Evolutionary conservation across 1,139 yeast species (phyloP), one percentile per base, ranked within the genome.

Genomic region (Tardiomyces blankii): DNA sequence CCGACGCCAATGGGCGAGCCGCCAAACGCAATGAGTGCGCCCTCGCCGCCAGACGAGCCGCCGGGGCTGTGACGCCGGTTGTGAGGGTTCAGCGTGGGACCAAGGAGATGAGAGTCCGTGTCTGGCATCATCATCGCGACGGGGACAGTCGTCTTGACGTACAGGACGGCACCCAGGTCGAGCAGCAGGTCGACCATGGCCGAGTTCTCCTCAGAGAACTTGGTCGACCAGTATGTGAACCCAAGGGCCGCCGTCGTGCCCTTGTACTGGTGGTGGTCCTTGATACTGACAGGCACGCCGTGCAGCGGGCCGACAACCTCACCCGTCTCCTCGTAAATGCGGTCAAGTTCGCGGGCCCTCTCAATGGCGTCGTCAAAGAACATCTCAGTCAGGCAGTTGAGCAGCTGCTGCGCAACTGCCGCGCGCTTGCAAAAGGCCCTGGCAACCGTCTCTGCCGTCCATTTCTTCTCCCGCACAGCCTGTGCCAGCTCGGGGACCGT

Each of bases 31-130:
- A 75, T 55, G 27, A 77, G 58, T 0, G 82, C 73, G 12, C 77
- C 81, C 56, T 76, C 82, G 40, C 84, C 84, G 8, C 83, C 83
- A 13, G 78, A 70, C 3, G 78, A 72, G 1, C 84, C 84, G 28
- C 83, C 82, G 13, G 73, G 59, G 1, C 75, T 62, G 39, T 75
- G 61, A 2, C 55, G 53, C 23, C 65, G 63, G 52, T 77, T 73
- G 43, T 60, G 52, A 2, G 78, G 67, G 53, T 74, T 76, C 18
- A 48, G 39, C 8, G 65, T 60, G n/a, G 44, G 46, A 0, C 83
- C 83, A 51, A 63, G 68, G 7, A 74, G 51, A 44, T 72, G 68
- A 16, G 72, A 67, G 8, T 50, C 54, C 1, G 81, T 72, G 51
- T 75, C 80, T 5, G 69, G 64, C 16, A 69, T 65, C 70, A 76